Conservation (phyloP, 345 rosid species). For the Gossypium bickii region DNA sequence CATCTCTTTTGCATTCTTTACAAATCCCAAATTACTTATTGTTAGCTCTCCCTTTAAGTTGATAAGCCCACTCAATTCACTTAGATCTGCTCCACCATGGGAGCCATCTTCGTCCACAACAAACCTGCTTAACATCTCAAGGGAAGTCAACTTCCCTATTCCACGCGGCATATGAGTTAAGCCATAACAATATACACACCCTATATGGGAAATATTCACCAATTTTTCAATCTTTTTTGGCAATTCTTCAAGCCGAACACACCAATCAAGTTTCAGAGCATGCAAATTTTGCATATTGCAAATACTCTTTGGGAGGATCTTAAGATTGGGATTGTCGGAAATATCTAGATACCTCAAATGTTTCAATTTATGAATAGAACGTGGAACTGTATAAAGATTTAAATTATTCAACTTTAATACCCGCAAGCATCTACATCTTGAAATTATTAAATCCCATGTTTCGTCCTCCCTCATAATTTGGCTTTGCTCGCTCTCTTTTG, state of each 20-base stretch:
- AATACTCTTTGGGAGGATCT: neutral
- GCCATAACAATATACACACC: accelerated
- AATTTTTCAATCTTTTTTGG: neutral
- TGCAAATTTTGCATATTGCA: neutral
- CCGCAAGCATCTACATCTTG: neutral
- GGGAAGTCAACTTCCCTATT: constrained; percentile 7
- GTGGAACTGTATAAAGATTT: neutral
- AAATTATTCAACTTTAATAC: neutral
- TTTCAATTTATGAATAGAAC: neutral
- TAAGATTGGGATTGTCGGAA: neutral
- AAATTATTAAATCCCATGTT: neutral
- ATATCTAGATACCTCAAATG: neutral
- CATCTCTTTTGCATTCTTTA: neutral
- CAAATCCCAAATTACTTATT: neutral
- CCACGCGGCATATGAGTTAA: neutral
- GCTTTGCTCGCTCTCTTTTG: too few species aligned
- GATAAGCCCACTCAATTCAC: neutral
- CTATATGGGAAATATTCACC: neutral
- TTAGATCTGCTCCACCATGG: neutral
- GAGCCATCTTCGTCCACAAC: neutral
- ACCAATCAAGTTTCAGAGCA: neutral
- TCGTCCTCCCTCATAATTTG: neutral
- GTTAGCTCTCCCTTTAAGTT: neutral
- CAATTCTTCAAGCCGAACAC: neutral
- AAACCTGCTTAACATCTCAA: neutral